Conservation (phyloP, 306 rosid species). For the Abrus precatorius region DNA sequence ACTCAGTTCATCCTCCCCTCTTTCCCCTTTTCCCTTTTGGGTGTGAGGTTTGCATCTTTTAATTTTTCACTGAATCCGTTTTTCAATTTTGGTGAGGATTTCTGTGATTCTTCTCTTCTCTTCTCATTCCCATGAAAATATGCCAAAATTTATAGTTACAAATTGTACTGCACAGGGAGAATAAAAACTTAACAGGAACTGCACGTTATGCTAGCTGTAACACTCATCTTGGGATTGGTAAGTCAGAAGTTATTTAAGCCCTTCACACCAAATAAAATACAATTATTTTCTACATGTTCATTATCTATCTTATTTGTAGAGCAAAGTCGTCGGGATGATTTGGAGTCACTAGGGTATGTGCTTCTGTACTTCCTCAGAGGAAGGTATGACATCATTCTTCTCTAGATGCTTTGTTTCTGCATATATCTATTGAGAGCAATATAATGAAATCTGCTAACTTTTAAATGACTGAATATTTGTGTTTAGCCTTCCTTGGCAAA, state of each 20-base stretch:
- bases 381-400: conserved; percentile 62
- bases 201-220: conserved; percentile 98
- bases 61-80: neutral
- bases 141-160: conserved; percentile 10
- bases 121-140: neutral
- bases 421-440: conserved; percentile 21
- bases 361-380: conserved; percentile 95
- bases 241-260: conserved; percentile 43
- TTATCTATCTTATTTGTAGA: conserved; percentile 61
- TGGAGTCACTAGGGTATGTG: conserved; percentile 98
- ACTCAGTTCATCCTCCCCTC: neutral
- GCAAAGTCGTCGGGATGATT: conserved; percentile 99
- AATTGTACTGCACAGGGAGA: conserved; percentile 65
- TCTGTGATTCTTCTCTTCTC: conserved; percentile 9
- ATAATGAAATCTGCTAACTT: conserved; percentile 35
- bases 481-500: conserved; percentile 98
- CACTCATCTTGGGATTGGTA: conserved; percentile 97
- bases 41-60: conserved; percentile 1
- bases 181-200: conserved; percentile 92
- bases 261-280: neutral
- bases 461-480: conserved; percentile 39
- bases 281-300: conserved; percentile 15
- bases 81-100: neutral
- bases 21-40: neutral
- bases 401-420: conserved; percentile 39